phyloP scores from a whole-genome alignment of 164 flowering plant species.

The Dillenia suffruticosa region DNA sequence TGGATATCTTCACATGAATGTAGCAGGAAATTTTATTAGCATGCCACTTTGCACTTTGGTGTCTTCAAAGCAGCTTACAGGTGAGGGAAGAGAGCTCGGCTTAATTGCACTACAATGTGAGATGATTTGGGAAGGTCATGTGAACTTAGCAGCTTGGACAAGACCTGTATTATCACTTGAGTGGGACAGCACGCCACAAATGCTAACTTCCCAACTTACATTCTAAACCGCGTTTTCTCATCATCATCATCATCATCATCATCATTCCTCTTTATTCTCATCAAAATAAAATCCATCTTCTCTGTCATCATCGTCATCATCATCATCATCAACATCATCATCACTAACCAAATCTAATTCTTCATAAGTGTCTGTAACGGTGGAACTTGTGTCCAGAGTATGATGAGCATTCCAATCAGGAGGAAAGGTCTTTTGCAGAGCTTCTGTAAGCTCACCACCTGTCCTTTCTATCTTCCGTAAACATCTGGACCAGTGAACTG shows the following conservation, averaged over 20 bases:
- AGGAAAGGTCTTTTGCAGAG: slow-evolving; percentile 92
- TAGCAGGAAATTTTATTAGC: too few relatives aligned
- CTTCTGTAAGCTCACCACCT: slow-evolving; percentile 86
- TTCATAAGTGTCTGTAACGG: slow-evolving; percentile 21
- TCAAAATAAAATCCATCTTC: slow-evolving; percentile 5
- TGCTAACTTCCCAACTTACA: too few relatives aligned
- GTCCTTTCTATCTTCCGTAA: slow-evolving; percentile 77
- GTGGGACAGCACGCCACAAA: too few relatives aligned
- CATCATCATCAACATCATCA: slow-evolving; percentile 11
- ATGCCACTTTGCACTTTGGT: too few relatives aligned
- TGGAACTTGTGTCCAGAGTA: slow-evolving; percentile 18
- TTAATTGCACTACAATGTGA: too few relatives aligned
- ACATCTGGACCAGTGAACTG: slow-evolving; percentile 89
- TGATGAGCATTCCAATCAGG: slow-evolving; percentile 79
- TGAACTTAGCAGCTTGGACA: too few relatives aligned
- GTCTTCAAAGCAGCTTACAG: too few relatives aligned
- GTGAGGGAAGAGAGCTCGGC: too few relatives aligned
- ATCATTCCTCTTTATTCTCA: background rate
- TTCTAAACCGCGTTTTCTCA: background rate
- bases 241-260: slow-evolving; percentile 11
- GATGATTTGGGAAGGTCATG: too few relatives aligned
- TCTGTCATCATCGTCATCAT: slow-evolving; percentile 12
- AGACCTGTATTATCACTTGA: too few relatives aligned
- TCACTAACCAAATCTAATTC: slow-evolving; percentile 13
- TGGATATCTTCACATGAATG: too few relatives aligned